Evolutionary conservation across 768 basidiomycete genomes (phyloP).

Genomic region (Xerocomellus amylosporus): DNA sequence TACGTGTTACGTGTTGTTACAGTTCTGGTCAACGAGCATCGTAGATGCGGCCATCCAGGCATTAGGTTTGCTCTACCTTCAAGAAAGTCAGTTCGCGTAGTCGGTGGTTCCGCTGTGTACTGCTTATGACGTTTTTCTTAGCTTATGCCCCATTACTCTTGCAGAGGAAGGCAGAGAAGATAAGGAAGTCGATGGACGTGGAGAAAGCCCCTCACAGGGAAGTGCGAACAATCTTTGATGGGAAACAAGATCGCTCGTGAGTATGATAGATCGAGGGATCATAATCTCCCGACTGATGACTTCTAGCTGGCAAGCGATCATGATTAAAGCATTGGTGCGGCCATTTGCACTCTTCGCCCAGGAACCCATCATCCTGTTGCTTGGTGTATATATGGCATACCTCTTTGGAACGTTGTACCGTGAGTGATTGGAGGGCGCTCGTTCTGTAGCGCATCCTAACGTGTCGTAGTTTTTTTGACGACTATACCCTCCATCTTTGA

Average conservation of each 20-base stretch:
- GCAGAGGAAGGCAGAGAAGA: slow-evolving; percentile 48
- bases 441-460: background rate
- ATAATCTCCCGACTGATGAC: background rate
- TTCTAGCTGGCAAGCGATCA: slow-evolving; percentile 49
- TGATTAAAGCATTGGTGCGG: slow-evolving; percentile 54
- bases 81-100: slow-evolving; percentile 51
- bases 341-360: slow-evolving; percentile 60
- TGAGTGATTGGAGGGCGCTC: slow-evolving; percentile 28
- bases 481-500: slow-evolving; percentile 60
- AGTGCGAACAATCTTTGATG: slow-evolving; percentile 50
- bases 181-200: slow-evolving; percentile 43
- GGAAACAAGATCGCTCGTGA: slow-evolving; percentile 40
- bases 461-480: slow-evolving; percentile 58
- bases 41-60: slow-evolving; percentile 53
- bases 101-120: background rate
- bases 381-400: slow-evolving; percentile 68
- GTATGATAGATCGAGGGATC: slow-evolving; percentile 16
- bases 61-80: slow-evolving; percentile 53
- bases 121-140: slow-evolving; percentile 17
- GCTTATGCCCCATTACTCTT: slow-evolving; percentile 35
- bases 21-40: slow-evolving; percentile 70
- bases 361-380: slow-evolving; percentile 67
- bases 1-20: background rate
- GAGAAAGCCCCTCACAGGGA: slow-evolving; percentile 42
- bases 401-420: slow-evolving; percentile 62